Evolutionary conservation across 2,329 filamentous ascomycete genomes (phyloP).

Genomic region (Penicillium janthinellum): DNA sequence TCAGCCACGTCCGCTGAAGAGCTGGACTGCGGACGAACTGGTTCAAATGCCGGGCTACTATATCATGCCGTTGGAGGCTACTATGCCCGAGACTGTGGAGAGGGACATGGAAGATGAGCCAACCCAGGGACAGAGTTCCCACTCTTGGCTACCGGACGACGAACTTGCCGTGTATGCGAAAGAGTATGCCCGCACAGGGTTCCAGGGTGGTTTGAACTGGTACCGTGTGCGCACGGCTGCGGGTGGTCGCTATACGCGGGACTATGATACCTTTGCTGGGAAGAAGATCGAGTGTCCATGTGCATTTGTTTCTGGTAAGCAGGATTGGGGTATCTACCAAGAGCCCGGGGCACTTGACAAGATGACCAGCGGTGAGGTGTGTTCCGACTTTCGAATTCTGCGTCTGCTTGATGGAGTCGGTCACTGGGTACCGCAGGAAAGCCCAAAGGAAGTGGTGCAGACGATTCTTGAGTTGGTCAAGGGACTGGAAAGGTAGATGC

Average conservation of each 20-base stretch:
- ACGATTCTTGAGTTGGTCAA: conserved; percentile 19
- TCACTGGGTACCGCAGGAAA: conserved; percentile 71
- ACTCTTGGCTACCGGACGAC: conserved; percentile 58
- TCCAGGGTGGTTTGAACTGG: conserved; percentile 69
- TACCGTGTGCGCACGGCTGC: conserved; percentile 63
- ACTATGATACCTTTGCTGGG: conserved; percentile 62
- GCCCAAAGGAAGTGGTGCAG: conserved; percentile 54
- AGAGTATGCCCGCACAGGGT: conserved; percentile 64
- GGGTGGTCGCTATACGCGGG: conserved; percentile 45
- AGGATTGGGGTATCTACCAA: conserved; percentile 71
- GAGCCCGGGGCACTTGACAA: conserved; percentile 65
- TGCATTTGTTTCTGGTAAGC: conserved; percentile 61
- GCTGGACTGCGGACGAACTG: conserved; percentile 61
- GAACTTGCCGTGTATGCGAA: conserved; percentile 62
- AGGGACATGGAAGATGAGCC: conserved; percentile 57
- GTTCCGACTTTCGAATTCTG: conserved; percentile 56
- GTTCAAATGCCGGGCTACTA: conserved; percentile 68
- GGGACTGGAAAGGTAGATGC: not conserved
- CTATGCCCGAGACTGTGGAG: conserved; percentile 62
- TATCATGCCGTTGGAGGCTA: conserved; percentile 60
- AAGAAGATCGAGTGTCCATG: conserved; percentile 63
- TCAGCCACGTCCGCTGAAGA: conserved; percentile 54
- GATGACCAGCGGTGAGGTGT: conserved; percentile 51
- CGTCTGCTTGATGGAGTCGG: conserved; percentile 62
- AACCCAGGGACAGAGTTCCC: conserved; percentile 37